Percentiles rank a stretch among this genome's conserved stretches.
phyloP scores from a whole-genome alignment of 2,329 filamentous ascomycete species.

The Nemania diffusa region DNA sequence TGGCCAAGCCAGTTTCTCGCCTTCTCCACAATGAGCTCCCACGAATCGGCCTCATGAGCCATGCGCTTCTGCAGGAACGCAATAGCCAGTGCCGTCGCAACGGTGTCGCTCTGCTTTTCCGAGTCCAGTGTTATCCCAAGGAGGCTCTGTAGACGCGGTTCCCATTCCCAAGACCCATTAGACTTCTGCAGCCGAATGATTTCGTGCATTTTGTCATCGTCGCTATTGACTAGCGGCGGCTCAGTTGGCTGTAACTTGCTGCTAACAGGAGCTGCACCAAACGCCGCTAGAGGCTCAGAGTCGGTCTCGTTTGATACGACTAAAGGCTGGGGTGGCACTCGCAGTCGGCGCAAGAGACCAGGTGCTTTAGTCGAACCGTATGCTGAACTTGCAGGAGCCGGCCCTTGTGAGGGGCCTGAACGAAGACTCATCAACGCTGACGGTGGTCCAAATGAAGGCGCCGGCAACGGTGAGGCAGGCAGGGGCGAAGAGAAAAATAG shows the following conservation, averaged over 20 bases:
- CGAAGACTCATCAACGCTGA: no score
- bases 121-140: neutral
- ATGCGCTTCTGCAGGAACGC: slow-evolving; percentile 14
- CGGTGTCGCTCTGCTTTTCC: neutral
- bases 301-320: no score
- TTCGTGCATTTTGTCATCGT: slow-evolving; percentile 23
- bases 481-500: no score
- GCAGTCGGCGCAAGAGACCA: no score
- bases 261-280: no score
- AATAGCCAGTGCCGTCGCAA: slow-evolving; percentile 24
- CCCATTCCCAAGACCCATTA: slow-evolving; percentile 33
- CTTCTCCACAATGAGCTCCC: slow-evolving; percentile 32
- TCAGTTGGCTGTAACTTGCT: neutral
- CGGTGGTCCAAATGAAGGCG: no score
- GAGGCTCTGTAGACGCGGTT: neutral
- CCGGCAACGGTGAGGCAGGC: no score
- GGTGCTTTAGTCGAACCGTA: no score
- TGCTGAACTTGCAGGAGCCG: no score
- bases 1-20: slow-evolving; percentile 23
- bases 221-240: neutral
- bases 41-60: slow-evolving; percentile 18
- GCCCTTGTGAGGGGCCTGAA: no score
- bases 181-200: slow-evolving; percentile 31
- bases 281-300: no score
- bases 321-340: no score